Conservation (phyloP, 495 filamentous ascomycete genomes). For the Aspergillus leporis region DNA sequence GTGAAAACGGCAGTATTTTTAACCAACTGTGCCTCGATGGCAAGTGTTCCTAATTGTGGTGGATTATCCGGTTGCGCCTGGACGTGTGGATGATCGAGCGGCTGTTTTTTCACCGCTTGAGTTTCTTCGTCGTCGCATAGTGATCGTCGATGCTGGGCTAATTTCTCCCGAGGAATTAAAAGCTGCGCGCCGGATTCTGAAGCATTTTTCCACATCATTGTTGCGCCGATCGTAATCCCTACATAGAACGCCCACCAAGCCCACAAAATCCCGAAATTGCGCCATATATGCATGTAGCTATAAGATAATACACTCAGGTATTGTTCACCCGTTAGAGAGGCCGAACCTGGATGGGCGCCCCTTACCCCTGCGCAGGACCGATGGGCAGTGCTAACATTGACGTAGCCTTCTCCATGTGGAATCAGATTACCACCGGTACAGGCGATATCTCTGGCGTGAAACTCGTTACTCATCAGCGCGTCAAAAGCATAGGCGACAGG, state of each 20-base stretch:
- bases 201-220: constrained; percentile 35
- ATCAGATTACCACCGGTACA: constrained; percentile 51
- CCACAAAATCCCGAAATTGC: constrained; percentile 49
- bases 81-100: constrained; percentile 20
- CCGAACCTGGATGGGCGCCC: constrained; percentile 45
- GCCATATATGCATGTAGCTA: constrained; percentile 45
- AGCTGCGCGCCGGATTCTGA: constrained; percentile 34
- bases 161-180: constrained; percentile 43
- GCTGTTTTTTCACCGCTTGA: constrained; percentile 29
- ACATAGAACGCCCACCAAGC: constrained; percentile 47
- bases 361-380: constrained; percentile 57
- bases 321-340: constrained; percentile 41
- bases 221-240: constrained; percentile 37
- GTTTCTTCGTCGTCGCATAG: constrained; percentile 34
- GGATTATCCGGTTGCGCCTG: too few species aligned
- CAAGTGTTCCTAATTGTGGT: too few species aligned
- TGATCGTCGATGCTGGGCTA: constrained; percentile 16
- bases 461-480: constrained; percentile 61
- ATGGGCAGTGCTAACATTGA: constrained; percentile 21
- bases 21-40: too few species aligned
- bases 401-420: constrained; percentile 33
- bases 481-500: constrained; percentile 69
- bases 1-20: constrained; percentile 55
- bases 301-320: constrained; percentile 54
- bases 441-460: constrained; percentile 45